Evolutionary conservation across 176 grass and related monocot species (phyloP), one percentile per base, ranked within the genome.

Genomic region (Carex parvula): DNA sequence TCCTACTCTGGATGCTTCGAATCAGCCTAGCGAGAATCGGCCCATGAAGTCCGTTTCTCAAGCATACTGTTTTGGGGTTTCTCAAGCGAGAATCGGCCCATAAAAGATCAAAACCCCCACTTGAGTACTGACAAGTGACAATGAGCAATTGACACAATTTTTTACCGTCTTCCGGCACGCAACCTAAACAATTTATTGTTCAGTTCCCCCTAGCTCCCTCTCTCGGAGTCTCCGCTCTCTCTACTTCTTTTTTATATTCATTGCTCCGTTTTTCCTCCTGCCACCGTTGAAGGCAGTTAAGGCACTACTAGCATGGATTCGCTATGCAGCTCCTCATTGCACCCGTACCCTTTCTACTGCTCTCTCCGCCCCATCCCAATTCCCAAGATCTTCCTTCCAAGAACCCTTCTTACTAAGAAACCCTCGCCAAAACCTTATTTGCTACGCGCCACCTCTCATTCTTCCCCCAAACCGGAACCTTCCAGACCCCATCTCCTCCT

Each of bases 281-380:
- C 33, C 15, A 55, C 60, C 17, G 10, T 29, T 3, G 12, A 59
- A 33, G 12, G 53, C 60, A 26, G 26, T 26, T 26, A 66, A 41
- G 39, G 6, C 41, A 8, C 41, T 8, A 42, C n/a, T 6, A 55
- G 7, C 18, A 66, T 79, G 66, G 69, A 85, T 30, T 80, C 84
- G n/a, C 74, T 85, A 13, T 80, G 62, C 33, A 20, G 59, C 72
- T 79, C 72, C 18, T 44, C 71, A 29, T 24, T 66, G 80, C n/a
- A 16, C 74, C 52, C 71, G 2, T 80, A 79, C 1, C 18, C 59
- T 74, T 61, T 44, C 70, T 26, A 53, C 16, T 69, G 14, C 37
- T 70, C 67, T n/a, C 64, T 42, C 29, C 79, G 30, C 11, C 16
- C 64, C 60, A 57, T 64, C 52, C 20, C 18, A 21, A 60, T n/a